These are phyloP conservation scores for Oryza australiensis DNA, from an alignment of 176 grass and related monocot genomes.

Conservation along the genomic window DNA sequence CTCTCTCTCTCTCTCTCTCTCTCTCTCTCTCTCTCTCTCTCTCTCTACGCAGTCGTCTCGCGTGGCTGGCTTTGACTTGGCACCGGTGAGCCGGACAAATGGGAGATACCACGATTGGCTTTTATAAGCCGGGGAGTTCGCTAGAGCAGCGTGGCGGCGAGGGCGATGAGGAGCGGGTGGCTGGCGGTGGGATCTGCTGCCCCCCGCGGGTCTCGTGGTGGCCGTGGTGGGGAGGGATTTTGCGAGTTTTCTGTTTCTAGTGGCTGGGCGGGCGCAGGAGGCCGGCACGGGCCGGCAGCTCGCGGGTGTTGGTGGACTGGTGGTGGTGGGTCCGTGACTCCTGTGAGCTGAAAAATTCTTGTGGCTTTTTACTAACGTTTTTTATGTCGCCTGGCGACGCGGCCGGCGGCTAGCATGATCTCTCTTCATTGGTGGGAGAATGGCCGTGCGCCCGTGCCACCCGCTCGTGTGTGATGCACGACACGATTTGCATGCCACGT, in stretches of 20 bases:
- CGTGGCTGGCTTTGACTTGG: conserved; percentile 37
- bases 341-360: too few relatives aligned
- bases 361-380: too few relatives aligned
- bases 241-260: conserved; percentile 2
- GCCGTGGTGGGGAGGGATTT: background rate
- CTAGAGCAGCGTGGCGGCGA: background rate
- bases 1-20: background rate
- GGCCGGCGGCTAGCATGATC: too few relatives aligned
- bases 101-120: background rate
- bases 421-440: too few relatives aligned
- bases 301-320: background rate
- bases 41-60: too few relatives aligned
- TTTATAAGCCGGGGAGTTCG: conserved; percentile 8
- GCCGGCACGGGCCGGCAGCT: background rate
- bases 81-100: background rate
- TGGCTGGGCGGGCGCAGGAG: background rate
- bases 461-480: too few relatives aligned
- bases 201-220: background rate
- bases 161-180: conserved; percentile 26
- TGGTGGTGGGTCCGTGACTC: background rate
- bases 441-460: too few relatives aligned
- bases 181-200: conserved; percentile 9
- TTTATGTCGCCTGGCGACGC: too few relatives aligned
- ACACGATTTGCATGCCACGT: too few relatives aligned
- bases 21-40: background rate